Conservation (phyloP, 116 monocot genomes). For the Trichopus zeylanicus region DNA sequence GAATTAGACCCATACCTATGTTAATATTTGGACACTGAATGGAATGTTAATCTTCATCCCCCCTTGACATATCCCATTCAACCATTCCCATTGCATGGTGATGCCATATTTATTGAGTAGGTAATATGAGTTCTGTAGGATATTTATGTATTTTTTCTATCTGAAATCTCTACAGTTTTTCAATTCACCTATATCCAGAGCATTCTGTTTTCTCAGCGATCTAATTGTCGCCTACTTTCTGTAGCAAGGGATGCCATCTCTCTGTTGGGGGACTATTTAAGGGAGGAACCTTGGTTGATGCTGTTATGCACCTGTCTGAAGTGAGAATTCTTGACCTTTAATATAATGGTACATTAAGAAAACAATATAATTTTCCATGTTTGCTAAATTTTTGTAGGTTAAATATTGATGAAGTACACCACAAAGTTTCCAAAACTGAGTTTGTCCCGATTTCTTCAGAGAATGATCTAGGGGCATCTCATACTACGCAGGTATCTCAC, state of each 20-base stretch:
- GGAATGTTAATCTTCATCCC: too few species aligned
- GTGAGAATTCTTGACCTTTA: slow-evolving; percentile 28
- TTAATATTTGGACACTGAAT: too few species aligned
- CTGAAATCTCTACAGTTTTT: not conserved
- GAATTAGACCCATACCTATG: too few species aligned
- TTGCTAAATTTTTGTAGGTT: slow-evolving; percentile 21
- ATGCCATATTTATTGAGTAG: too few species aligned
- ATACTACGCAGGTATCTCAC: slow-evolving; percentile 16
- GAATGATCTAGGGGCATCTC: slow-evolving; percentile 10
- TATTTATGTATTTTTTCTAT: too few species aligned
- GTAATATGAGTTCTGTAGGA: too few species aligned
- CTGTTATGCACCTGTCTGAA: slow-evolving; percentile 48
- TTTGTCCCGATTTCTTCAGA: slow-evolving; percentile 17
- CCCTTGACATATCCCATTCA: too few species aligned
- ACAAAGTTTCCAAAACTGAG: slow-evolving; percentile 6
- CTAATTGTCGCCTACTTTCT: too few species aligned
- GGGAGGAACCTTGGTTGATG: slow-evolving; percentile 66
- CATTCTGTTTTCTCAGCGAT: not conserved
- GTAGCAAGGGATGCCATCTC: slow-evolving; percentile 62
- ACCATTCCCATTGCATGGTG: too few species aligned
- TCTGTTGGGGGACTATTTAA: slow-evolving; percentile 73
- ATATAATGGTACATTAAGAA: not conserved
- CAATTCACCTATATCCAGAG: not conserved
- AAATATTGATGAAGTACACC: slow-evolving; percentile 24
- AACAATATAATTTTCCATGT: not conserved